Evolutionary conservation across 306 rosid genomes (phyloP), one percentile per base, ranked within the genome.

Genomic region (Lagenaria siceraria): DNA sequence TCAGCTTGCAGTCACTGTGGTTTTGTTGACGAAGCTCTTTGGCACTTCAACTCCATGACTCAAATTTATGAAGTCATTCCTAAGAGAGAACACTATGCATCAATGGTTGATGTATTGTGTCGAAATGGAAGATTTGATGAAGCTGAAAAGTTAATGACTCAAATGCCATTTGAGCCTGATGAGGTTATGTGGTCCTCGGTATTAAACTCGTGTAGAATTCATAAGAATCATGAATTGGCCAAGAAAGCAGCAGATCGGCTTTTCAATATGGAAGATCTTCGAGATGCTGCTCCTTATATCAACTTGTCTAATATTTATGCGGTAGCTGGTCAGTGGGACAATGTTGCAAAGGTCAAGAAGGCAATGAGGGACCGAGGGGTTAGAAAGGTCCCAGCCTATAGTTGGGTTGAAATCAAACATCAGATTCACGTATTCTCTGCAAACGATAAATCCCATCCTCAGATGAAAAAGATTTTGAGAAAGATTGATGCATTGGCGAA

Each of bases 1-100:
- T 83, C 89, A 25, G 96, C 97, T 72, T 94, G 97, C 85, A 92
- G 98, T 82, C 98, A 90, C 85, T 83, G 96, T 78, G 92, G 96
- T 78, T 87, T 90, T 77, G 92, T 95, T 78, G 92, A 95, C 42
- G 92, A 92, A 87, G 97, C 96, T 35, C 52, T 85, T 17, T 72
- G 75, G 46, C 83, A 84, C 84, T 95, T 95, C 65, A 75, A 86
- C 68, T 83, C 87, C 82, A 92, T 92, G 90, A 88, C 83, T 53
- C 43, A 51, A 73, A 79, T 62, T 48, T 86, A 83, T 68, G 81
- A 88, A 64, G 80, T 90, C 79, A 84, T 73, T 80, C 96, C 96
- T 35, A 92, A 73, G 83, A 87, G 83, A 83, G 95, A 88, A 82
- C 97, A 92, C 84, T 89, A 90, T 60, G 89, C 96, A 66, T 87